phyloP scores from a whole-genome alignment of 441 rosid species.

The Euphorbia corollata region DNA sequence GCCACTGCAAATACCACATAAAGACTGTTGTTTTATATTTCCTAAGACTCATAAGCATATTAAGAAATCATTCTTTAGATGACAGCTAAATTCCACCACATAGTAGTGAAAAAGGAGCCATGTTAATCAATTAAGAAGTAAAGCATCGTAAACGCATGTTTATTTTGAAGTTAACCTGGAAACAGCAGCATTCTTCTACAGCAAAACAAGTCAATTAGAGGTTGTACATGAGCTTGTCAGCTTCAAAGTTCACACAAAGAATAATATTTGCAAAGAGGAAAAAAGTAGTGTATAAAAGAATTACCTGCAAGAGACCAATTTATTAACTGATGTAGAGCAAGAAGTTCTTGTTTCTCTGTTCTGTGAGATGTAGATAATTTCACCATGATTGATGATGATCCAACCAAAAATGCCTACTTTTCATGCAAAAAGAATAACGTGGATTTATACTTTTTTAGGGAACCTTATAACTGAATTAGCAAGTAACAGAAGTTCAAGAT shows the following conservation, averaged over 20 bases:
- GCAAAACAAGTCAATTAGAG: neutral
- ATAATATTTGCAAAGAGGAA: neutral
- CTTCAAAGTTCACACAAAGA: neutral
- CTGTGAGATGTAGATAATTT: slow-evolving; percentile 77
- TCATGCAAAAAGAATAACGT: slow-evolving; percentile 22
- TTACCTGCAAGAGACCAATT: slow-evolving; percentile 81
- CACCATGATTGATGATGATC: slow-evolving; percentile 71
- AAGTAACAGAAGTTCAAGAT: slow-evolving; percentile 18
- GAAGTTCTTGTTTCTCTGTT: slow-evolving; percentile 80
- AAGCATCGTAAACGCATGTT: neutral
- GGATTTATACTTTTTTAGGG: slow-evolving; percentile 8
- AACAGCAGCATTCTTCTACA: neutral
- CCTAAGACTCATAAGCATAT: neutral
- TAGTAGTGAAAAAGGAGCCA: neutral
- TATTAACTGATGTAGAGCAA: slow-evolving; percentile 62
- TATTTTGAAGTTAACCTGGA: neutral
- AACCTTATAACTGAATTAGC: neutral
- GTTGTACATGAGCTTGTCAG: neutral
- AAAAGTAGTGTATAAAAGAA: slow-evolving; percentile 14
- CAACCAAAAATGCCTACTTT: slow-evolving; percentile 64
- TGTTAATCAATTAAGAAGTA: neutral
- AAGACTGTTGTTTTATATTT: neutral
- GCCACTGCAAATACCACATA: neutral
- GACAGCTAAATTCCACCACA: neutral
- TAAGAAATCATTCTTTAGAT: neutral